phyloP scores from a whole-genome alignment of 1,139 yeast genomes.

The Candida dubliniensis region DNA sequence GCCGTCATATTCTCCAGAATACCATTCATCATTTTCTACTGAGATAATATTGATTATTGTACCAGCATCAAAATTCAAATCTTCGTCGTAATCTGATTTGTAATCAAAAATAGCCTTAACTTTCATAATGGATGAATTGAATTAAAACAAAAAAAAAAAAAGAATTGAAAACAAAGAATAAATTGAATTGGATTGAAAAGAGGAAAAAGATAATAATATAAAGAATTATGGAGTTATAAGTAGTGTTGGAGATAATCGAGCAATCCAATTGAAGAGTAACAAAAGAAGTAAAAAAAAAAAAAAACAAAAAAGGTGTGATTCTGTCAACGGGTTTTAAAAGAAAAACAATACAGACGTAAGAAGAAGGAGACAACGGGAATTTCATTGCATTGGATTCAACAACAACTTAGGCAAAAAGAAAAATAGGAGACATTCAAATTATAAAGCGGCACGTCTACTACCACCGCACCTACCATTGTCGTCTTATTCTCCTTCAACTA shows the following conservation, averaged over 20 bases:
- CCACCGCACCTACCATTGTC: too few relatives aligned
- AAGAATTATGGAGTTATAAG: too few relatives aligned
- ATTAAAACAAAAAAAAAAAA: background rate
- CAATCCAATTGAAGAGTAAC: too few relatives aligned
- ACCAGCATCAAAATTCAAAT: conserved; percentile 66
- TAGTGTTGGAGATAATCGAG: too few relatives aligned
- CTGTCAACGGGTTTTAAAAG: background rate
- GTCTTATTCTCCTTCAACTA: too few relatives aligned
- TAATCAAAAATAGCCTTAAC: conserved; percentile 74
- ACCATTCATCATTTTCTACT: conserved; percentile 78
- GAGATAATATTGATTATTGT: conserved; percentile 71
- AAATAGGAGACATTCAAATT: too few relatives aligned
- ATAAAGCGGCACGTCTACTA: too few relatives aligned
- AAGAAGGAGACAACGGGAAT: too few relatives aligned
- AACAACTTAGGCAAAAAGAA: too few relatives aligned
- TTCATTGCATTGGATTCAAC: too few relatives aligned
- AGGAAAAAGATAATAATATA: too few relatives aligned
- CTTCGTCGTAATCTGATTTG: conserved; percentile 80
- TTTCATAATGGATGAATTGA: conserved; percentile 16
- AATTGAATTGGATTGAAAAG: background rate
- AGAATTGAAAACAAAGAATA: background rate
- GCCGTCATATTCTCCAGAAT: conserved; percentile 62
- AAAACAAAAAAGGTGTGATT: conserved; percentile 1
- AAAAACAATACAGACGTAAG: too few relatives aligned
- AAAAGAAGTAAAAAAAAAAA: background rate